Evolutionary conservation across 805 yeast species (phyloP).

Genomic region (Millerozyma acaciae): DNA sequence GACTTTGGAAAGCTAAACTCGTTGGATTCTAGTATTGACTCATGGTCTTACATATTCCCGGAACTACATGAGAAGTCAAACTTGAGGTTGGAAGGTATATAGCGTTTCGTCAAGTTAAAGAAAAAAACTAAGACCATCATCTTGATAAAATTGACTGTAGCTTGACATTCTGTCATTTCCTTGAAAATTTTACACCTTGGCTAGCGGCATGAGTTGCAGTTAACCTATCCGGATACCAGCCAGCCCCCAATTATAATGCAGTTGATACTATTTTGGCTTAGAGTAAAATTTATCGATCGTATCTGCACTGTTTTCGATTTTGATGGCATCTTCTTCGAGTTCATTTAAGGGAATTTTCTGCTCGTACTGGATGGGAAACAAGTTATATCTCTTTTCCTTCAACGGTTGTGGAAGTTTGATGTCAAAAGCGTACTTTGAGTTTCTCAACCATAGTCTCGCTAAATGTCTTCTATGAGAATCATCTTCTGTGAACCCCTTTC

Average conservation of each 20-base stretch:
- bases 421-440: constrained; percentile 8
- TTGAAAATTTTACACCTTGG: too few relatives aligned
- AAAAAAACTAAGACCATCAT: too few relatives aligned
- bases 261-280: constrained; percentile 10
- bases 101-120: too few relatives aligned
- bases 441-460: constrained; percentile 10
- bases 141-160: too few relatives aligned
- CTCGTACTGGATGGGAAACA: constrained; percentile 7
- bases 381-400: constrained; percentile 3
- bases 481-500: constrained; percentile 10
- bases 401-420: constrained; percentile 6
- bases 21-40: constrained; percentile 4
- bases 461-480: constrained; percentile 9
- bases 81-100: too few relatives aligned
- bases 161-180: too few relatives aligned
- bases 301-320: constrained; percentile 5
- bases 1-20: constrained; percentile 1
- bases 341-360: constrained; percentile 10
- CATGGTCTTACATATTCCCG: constrained; percentile 6
- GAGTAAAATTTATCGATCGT: constrained; percentile 8
- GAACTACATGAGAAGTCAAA: too few relatives aligned
- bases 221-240: too few relatives aligned
- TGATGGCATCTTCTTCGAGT: constrained; percentile 9
- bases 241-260: too few relatives aligned
- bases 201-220: too few relatives aligned